A percentile compares a stretch with the other conserved stretches of the same genome.
Conservation (phyloP, 805 yeast genomes). For the Diddensiella santjacobensis region DNA sequence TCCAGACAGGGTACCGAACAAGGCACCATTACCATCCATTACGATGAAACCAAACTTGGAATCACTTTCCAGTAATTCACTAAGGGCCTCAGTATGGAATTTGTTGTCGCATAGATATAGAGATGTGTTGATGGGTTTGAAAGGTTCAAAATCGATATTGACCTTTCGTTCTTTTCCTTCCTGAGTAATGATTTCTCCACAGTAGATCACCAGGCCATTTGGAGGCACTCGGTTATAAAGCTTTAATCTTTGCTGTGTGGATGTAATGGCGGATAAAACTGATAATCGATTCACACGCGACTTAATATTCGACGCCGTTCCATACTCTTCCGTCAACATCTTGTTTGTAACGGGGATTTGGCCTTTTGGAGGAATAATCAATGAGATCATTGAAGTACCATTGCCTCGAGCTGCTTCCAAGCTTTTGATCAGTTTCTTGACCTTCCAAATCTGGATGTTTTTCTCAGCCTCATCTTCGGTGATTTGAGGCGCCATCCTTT, state of each 20-base stretch:
- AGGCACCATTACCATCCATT: constrained; percentile 99
- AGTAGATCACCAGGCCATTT: constrained; percentile 92
- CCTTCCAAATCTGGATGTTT: constrained; percentile 98
- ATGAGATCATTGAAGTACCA: constrained; percentile 98
- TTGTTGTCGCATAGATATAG: constrained; percentile 94
- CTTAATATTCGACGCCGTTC: constrained; percentile 97
- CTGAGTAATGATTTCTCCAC: constrained; percentile 97
- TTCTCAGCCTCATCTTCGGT: constrained; percentile 69
- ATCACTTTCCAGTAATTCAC: constrained; percentile 91
- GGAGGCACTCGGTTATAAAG: constrained; percentile 85
- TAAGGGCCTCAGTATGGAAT: constrained; percentile 94
- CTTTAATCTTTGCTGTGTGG: constrained; percentile 95
- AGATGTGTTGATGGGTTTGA: constrained; percentile 98
- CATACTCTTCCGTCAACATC: constrained; percentile 96
- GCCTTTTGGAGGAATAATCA: constrained; percentile 92
- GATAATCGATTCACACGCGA: constrained; percentile 96
- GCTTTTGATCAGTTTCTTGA: constrained; percentile 86
- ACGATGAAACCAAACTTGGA: constrained; percentile 96
- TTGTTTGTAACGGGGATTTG: constrained; percentile 85
- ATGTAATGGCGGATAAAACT: constrained; percentile 93
- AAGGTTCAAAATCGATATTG: constrained; percentile 96
- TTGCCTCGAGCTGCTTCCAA: constrained; percentile 93
- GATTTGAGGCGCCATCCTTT: constrained; percentile 18
- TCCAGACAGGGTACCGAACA: constrained; percentile 93
- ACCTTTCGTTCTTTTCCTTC: constrained; percentile 98